phyloP scores from a whole-genome alignment of 768 basidiomycete species.

The Leccinum uliginosum region DNA sequence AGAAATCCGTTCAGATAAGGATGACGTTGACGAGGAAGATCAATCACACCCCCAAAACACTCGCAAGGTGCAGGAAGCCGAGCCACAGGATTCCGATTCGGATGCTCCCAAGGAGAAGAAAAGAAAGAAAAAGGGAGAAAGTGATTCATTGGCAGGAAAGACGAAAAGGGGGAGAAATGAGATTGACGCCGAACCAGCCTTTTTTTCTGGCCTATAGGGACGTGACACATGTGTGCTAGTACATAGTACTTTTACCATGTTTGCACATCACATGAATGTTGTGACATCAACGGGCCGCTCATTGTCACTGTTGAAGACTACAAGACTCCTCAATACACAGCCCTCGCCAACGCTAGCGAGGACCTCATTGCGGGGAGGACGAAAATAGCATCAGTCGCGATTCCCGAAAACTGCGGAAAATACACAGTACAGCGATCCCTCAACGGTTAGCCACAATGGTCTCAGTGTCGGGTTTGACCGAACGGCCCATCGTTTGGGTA shows the following conservation, averaged over 20 bases:
- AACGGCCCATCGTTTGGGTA: background rate
- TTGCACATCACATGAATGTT: background rate
- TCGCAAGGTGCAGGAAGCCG: constrained; percentile 5
- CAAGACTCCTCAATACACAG: background rate
- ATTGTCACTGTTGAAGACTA: background rate
- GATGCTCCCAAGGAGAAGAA: constrained; percentile 39
- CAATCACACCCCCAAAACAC: constrained; percentile 7
- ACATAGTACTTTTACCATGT: background rate
- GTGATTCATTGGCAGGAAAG: constrained; percentile 43
- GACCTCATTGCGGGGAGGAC: background rate
- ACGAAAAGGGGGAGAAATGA: constrained; percentile 60
- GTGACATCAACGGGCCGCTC: background rate
- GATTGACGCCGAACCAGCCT: constrained; percentile 53
- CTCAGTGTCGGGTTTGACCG: background rate
- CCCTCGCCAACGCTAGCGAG: too few species aligned
- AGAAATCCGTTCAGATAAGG: constrained; percentile 17
- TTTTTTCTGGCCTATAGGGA: constrained; percentile 60
- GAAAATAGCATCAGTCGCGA: background rate
- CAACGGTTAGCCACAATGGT: constrained; percentile 2
- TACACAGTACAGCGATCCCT: background rate
- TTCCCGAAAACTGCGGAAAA: background rate
- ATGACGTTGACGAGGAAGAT: constrained; percentile 6
- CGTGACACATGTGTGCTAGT: background rate
- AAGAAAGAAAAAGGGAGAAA: constrained; percentile 54
- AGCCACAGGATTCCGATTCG: constrained; percentile 21